Evolutionary conservation across 495 filamentous ascomycete genomes (phyloP), one percentile per base, ranked within the genome.

Genomic region (Chaetomium fimeti): DNA sequence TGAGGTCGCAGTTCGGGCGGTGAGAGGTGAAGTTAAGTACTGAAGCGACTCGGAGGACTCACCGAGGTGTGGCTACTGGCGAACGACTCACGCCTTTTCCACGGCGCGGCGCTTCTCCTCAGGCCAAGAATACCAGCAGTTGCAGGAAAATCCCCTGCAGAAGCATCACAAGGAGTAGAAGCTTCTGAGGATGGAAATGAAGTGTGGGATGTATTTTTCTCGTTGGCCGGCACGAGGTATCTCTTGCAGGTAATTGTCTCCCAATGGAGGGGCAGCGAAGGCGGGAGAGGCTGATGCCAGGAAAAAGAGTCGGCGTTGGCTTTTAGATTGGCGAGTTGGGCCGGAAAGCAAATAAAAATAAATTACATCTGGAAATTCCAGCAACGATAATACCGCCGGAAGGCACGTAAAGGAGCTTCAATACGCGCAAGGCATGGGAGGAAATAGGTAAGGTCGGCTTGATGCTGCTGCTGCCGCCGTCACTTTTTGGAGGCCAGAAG

Each of bases 401-500:
- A 62, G 48, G 60, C 8, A 20, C 20, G 47, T 15, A 42, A 40
- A 42, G 13, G 3, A n/a, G 12, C 11, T 28, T 32, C 20, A 52
- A 38, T 53, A 45, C 24, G 1, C 13, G 52, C 28, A 62, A 18
- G 13, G 9, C 12, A 43, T 49, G 47, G 27, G 53, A 58, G 42
- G 42, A 55, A 64, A 53, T 28, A 25, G 51, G 28, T 54, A n/a
- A n/a, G 27, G 8, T 40, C 2, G 16, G 40, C 40, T 52, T 56
- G 52, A 58, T 24, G 29, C 29, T 12, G 40, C 2, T 57, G 25
- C 36, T 62, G 64, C 56, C 53, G 62, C 59, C 42, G 61, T 67
- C 62, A 61, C 61, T 65, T 64, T 69, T 56, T 24, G 54, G 65
- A 64, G 12, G 40, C 64, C 64, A 53, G 62, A 58, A 63, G 64